Evolutionary conservation across 352 stramenopile species (phyloP), one percentile per base, ranked within the genome.

Genomic region (Pythium brassicae): DNA sequence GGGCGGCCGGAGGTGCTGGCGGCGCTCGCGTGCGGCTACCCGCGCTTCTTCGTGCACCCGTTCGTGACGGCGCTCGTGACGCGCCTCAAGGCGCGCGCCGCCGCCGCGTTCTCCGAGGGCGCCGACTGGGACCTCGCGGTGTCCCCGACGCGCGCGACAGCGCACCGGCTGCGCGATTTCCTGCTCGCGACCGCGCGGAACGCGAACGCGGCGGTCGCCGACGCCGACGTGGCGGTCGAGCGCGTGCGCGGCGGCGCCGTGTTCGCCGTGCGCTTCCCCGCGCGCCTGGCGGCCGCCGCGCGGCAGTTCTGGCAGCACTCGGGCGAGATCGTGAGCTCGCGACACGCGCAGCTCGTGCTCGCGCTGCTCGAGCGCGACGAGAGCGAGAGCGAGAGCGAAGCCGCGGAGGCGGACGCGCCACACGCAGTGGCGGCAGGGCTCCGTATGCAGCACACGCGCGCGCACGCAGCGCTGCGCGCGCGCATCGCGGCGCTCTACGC

Each of bases 271-370:
- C 73, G 83, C n/a, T 97, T 95, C 63, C 78, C 87, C 6, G 59
- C 70, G 0, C 39, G 58, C 11, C 59, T 90, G 7, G 50, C 62
- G 9, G 48, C 47, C 10, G 77, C 69, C 15, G 87, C 89, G 17
- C 94, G 93, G 53, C 69, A 80, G 32, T 97, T 94, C 65, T 98
- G 91, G 91, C 93, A 98, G 71, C 91, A 98, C 71, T 95, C 86
- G 43, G 93, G 93, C 19, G 93, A 98, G 69, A 89, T 98, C 50
- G 57, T 97, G 25, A 87, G 79, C 11, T 96, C 85, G n/a, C 75
- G 93, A 20, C 76, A 96, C 27, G 92, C 89, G 0, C 61, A 89
- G 52, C 61, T 59, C 17, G 65, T 89, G 7, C 60, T 97, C 15
- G 50, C 82, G 5, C 47, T 59, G 42, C 55, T 97, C 32, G 6